A percentile compares a stretch with the other conserved stretches of the same genome.
These are phyloP conservation scores for Diaporthe velutina DNA, from an alignment of 2,329 filamentous ascomycete species.

Conservation along the genomic window DNA sequence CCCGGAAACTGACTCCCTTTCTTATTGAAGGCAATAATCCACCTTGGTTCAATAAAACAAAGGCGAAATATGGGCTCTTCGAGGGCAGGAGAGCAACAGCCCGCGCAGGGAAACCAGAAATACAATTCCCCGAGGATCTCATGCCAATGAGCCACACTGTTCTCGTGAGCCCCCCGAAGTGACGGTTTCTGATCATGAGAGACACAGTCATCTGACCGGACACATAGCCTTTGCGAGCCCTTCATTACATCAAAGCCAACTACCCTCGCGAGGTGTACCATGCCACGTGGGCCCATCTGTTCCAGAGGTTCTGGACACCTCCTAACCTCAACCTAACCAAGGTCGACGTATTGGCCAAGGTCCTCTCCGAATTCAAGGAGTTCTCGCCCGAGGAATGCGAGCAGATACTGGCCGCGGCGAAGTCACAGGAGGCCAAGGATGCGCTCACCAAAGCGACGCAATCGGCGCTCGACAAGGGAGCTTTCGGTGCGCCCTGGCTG, in stretches of 20 bases:
- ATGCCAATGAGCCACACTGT: slow-evolving; percentile 58
- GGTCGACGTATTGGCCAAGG: slow-evolving; percentile 62
- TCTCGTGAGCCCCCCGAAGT: slow-evolving; percentile 47
- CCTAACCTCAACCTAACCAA: slow-evolving; percentile 71
- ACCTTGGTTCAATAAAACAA: slow-evolving; percentile 78
- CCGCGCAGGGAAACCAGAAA: slow-evolving; percentile 53
- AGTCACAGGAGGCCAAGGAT: slow-evolving; percentile 57
- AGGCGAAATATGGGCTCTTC: slow-evolving; percentile 67
- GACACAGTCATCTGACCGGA: not conserved
- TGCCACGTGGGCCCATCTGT: slow-evolving; percentile 66
- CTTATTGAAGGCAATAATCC: slow-evolving; percentile 74
- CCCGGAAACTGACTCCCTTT: not conserved
- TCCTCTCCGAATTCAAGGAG: slow-evolving; percentile 51
- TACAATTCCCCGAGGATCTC: slow-evolving; percentile 58
- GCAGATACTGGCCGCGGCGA: slow-evolving; percentile 66
- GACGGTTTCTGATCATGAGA: not conserved
- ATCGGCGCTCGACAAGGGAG: slow-evolving; percentile 72
- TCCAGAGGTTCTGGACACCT: slow-evolving; percentile 72
- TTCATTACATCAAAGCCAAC: slow-evolving; percentile 75
- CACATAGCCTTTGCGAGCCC: slow-evolving; percentile 68
- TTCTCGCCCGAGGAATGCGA: slow-evolving; percentile 67
- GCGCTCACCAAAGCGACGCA: slow-evolving; percentile 68
- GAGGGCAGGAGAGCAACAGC: slow-evolving; percentile 57
- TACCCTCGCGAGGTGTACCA: slow-evolving; percentile 65
- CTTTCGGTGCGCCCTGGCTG: slow-evolving; percentile 84